Percentiles rank a stretch among this genome's conserved stretches.
phyloP scores from a whole-genome alignment of 768 basidiomycete species.

The Hebeloma cylindrosporum region DNA sequence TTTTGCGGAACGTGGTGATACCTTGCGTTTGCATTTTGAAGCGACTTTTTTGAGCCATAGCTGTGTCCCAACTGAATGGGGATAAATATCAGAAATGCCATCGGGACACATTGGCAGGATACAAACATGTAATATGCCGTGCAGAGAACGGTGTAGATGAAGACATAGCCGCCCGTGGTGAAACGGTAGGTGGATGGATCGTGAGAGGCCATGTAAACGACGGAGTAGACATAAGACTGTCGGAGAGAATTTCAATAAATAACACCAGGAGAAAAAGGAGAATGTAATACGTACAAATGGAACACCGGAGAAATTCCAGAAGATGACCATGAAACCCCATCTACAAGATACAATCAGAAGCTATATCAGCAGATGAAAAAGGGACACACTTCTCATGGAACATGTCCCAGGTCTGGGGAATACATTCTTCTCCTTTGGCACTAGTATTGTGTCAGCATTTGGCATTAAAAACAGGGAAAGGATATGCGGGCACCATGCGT shows the following conservation, averaged over 20 bases:
- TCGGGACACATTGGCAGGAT: background rate
- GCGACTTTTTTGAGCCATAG: slow-evolving; percentile 95
- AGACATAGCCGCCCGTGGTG: slow-evolving; percentile 70
- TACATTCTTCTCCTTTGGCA: slow-evolving; percentile 92
- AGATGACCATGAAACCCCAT: slow-evolving; percentile 97
- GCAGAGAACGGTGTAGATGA: slow-evolving; percentile 74
- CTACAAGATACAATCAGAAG: slow-evolving; percentile 28
- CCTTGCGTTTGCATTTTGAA: slow-evolving; percentile 98
- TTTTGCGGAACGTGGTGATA: slow-evolving; percentile 77
- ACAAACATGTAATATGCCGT: slow-evolving; percentile 85
- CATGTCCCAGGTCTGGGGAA: slow-evolving; percentile 99
- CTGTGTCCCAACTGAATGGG: slow-evolving; percentile 76
- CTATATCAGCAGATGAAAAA: background rate
- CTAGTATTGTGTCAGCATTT: slow-evolving; percentile 35
- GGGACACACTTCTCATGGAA: slow-evolving; percentile 85
- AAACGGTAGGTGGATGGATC: slow-evolving; percentile 86
- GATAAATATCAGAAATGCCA: slow-evolving; percentile 4
- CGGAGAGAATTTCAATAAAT: slow-evolving; percentile 3
- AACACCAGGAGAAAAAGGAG: background rate
- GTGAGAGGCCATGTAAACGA: slow-evolving; percentile 96
- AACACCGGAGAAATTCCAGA: slow-evolving; percentile 95
- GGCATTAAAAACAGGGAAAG: background rate
- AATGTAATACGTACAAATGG: slow-evolving; percentile 64
- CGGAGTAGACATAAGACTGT: slow-evolving; percentile 95
- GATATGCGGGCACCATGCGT: slow-evolving; percentile 68